Conservation (phyloP, 1,139 yeast genomes). For the Hansenula sp. region DNA sequence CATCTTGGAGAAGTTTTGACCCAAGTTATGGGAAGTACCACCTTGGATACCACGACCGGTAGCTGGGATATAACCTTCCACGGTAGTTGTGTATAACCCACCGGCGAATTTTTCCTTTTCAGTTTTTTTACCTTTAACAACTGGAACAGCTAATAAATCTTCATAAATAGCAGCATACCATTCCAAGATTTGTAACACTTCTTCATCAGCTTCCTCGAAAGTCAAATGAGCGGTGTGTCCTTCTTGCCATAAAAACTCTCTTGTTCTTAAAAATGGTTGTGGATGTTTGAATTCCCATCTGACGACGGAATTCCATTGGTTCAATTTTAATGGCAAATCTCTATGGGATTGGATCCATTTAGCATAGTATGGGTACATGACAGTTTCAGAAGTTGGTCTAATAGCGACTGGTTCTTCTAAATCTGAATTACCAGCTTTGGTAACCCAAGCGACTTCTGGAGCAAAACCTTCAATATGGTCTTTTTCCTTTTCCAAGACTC, state of each 20-base stretch:
- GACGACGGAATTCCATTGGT: slow-evolving; percentile 99
- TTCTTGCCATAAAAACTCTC: slow-evolving; percentile 99
- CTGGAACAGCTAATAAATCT: slow-evolving; percentile 96
- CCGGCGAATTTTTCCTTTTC: slow-evolving; percentile 99
- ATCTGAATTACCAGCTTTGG: slow-evolving; percentile 90
- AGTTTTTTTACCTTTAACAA: slow-evolving; percentile 90
- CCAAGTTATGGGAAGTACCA: slow-evolving; percentile 96
- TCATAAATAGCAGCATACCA: slow-evolving; percentile 82
- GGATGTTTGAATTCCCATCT: slow-evolving; percentile 99
- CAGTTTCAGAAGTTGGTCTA: slow-evolving; percentile 99
- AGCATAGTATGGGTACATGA: slow-evolving; percentile 98
- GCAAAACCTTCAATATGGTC: slow-evolving; percentile 99
- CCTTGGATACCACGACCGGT: slow-evolving; percentile 99
- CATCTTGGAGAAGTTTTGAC: slow-evolving; percentile 98
- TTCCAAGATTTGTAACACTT: slow-evolving; percentile 83
- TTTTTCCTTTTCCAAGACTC: slow-evolving; percentile 93
- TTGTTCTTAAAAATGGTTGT: slow-evolving; percentile 96
- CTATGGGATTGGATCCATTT: slow-evolving; percentile 99
- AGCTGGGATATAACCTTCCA: slow-evolving; percentile 95
- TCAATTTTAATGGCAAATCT: slow-evolving; percentile 91
- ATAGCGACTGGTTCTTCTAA: slow-evolving; percentile 98
- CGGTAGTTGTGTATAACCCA: slow-evolving; percentile 91
- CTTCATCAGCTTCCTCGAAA: slow-evolving; percentile 71
- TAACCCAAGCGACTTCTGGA: slow-evolving; percentile 99
- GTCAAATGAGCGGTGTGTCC: slow-evolving; percentile 98